A percentile compares a stretch with the other conserved stretches of the same genome.
These are phyloP conservation scores for Eucalyptus sideroxylon DNA, from an alignment of 345 rosid genomes.

Conservation along the genomic window DNA sequence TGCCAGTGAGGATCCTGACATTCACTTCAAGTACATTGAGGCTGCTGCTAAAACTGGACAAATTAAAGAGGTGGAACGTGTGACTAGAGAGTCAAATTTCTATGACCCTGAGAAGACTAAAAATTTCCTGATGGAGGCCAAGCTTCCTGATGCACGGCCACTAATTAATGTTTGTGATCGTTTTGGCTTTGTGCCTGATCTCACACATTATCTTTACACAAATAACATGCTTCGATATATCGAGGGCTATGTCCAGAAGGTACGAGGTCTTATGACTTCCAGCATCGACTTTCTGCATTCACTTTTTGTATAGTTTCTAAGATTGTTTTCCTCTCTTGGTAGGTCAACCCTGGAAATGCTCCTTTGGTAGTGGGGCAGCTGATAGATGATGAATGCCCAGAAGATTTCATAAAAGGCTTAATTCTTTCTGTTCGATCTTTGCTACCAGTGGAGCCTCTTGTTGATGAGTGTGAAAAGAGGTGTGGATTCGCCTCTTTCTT, in stretches of 20 bases:
- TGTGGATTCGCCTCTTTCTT: slow-evolving; percentile 10
- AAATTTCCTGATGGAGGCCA: slow-evolving; percentile 97
- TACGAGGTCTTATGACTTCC: slow-evolving; percentile 1
- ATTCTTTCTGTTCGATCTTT: slow-evolving; percentile 66
- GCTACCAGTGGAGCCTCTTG: slow-evolving; percentile 42
- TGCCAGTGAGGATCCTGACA: slow-evolving; percentile 93
- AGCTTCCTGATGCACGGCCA: slow-evolving; percentile 97
- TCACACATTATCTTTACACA: slow-evolving; percentile 86
- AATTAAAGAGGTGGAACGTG: slow-evolving; percentile 99
- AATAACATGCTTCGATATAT: slow-evolving; percentile 91
- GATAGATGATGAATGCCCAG: slow-evolving; percentile 97
- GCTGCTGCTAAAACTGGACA: slow-evolving; percentile 99
- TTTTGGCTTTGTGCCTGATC: slow-evolving; percentile 90
- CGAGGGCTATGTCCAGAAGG: slow-evolving; percentile 99
- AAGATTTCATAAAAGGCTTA: slow-evolving; percentile 96
- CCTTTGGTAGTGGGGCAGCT: slow-evolving; percentile 76
- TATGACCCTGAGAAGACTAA: slow-evolving; percentile 96
- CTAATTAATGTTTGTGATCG: slow-evolving; percentile 97
- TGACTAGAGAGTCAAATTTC: slow-evolving; percentile 91
- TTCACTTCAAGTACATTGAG: slow-evolving; percentile 96
- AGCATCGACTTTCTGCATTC: background rate
- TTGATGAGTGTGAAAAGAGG: slow-evolving; percentile 45
- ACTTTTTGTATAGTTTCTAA: background rate
- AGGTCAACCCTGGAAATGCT: slow-evolving; percentile 97
- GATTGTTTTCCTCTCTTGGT: background rate